Conservation (phyloP, 2,329 filamentous ascomycete genomes). For the Clonostachys rosea region DNA sequence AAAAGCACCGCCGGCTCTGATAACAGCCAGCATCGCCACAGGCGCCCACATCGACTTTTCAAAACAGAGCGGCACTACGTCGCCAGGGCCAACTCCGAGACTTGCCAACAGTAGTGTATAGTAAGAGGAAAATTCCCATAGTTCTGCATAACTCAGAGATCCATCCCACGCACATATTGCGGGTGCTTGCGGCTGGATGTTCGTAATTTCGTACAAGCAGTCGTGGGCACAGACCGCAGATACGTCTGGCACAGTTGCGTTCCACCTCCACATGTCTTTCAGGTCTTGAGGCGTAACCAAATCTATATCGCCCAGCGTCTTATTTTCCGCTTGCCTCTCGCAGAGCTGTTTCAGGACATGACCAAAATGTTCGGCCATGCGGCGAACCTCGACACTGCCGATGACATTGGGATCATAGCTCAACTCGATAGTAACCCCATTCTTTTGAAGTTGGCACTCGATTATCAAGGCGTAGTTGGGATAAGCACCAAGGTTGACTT, state of each 20-base stretch:
- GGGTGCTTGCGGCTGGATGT: slow-evolving; percentile 14
- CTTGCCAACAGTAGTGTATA: slow-evolving; percentile 6
- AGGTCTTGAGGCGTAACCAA: neutral
- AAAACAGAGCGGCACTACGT: slow-evolving; percentile 22
- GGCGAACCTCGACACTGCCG: neutral
- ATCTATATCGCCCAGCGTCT: neutral
- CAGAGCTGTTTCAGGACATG: neutral
- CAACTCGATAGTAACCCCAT: neutral
- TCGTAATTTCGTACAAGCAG: neutral
- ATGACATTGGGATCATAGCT: neutral
- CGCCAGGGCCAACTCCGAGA: slow-evolving; percentile 11
- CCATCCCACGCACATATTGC: slow-evolving; percentile 16
- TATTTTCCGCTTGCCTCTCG: neutral
- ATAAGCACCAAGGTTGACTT: neutral
- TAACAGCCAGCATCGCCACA: slow-evolving; percentile 22
- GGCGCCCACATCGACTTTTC: slow-evolving; percentile 26
- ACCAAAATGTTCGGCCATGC: neutral
- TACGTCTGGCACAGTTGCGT: neutral
- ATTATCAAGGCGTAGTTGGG: neutral
- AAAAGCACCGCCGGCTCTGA: slow-evolving; percentile 24
- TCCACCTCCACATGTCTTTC: neutral
- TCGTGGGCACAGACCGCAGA: neutral
- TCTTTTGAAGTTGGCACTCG: neutral
- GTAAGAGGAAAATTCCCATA: slow-evolving; percentile 7
- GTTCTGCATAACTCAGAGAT: slow-evolving; percentile 10